Evolutionary conservation across 2,329 filamentous ascomycete genomes (phyloP).

Genomic region (Penicillium sp.): DNA sequence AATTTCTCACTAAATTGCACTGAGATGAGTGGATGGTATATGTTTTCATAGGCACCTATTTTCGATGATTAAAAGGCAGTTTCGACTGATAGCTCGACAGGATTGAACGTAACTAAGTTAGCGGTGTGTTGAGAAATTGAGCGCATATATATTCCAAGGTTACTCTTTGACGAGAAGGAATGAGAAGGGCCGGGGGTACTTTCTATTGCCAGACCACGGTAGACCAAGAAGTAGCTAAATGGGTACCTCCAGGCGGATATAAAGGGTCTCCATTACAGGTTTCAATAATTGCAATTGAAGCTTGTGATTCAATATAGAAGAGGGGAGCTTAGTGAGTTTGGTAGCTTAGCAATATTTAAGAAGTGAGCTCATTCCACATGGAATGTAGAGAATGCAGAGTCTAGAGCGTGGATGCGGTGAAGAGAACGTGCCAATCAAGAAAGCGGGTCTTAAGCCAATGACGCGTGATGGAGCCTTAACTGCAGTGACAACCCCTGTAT

Average conservation of each 20-base stretch:
- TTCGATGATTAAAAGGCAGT: too few relatives aligned
- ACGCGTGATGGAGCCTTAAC: background rate
- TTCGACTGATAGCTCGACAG: too few relatives aligned
- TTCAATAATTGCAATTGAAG: background rate
- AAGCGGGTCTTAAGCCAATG: background rate
- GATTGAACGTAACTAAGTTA: too few relatives aligned
- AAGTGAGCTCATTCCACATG: too few relatives aligned
- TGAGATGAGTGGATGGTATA: too few relatives aligned
- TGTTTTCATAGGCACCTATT: too few relatives aligned
- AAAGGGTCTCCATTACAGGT: background rate
- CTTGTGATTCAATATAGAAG: background rate
- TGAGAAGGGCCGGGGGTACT: background rate
- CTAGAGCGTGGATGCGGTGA: background rate
- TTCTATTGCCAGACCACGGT: background rate
- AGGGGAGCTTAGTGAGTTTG: background rate
- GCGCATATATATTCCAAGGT: too few relatives aligned
- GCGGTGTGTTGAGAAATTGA: too few relatives aligned
- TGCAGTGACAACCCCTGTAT: slow-evolving; percentile 14
- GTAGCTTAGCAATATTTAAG: too few relatives aligned
- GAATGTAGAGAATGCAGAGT: background rate
- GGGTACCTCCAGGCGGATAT: background rate
- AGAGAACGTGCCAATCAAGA: slow-evolving; percentile 1
- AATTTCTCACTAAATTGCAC: too few relatives aligned
- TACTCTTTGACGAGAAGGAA: background rate
- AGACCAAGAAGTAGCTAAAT: background rate